phyloP scores from a whole-genome alignment of 2,329 filamentous ascomycete genomes.

The Cryphonectria carpinicola region DNA sequence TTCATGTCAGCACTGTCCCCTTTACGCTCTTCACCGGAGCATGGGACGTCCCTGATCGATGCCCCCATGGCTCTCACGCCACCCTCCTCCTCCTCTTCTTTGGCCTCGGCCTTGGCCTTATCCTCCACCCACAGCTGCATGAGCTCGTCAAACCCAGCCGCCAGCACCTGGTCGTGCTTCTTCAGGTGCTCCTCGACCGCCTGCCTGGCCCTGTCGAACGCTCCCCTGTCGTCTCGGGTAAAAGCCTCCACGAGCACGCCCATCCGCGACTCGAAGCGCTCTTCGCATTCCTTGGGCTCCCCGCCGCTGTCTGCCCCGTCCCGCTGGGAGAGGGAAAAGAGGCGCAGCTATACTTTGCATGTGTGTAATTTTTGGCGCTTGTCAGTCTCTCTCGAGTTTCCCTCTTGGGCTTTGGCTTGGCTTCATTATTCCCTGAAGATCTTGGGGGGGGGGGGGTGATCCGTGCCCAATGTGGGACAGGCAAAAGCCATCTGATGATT shows the following conservation, averaged over 20 bases:
- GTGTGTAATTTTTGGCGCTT: not conserved
- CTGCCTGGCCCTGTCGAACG: not conserved
- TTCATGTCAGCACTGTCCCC: not conserved
- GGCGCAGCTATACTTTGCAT: not conserved
- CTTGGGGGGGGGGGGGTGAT: no score
- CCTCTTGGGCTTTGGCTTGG: not conserved
- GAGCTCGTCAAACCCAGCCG: no score
- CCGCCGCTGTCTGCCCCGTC: not conserved
- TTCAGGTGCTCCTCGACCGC: not conserved
- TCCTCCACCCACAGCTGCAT: no score
- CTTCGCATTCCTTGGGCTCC: not conserved
- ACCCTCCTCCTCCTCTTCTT: not conserved
- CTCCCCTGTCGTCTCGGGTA: not conserved
- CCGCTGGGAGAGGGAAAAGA: not conserved
- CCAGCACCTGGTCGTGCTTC: not conserved
- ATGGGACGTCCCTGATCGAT: not conserved
- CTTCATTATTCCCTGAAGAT: not conserved
- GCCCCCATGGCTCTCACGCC: not conserved
- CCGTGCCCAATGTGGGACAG: no score
- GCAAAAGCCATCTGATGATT: no score
- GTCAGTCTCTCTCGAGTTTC: not conserved
- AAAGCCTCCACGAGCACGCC: not conserved
- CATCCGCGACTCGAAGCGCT: not conserved
- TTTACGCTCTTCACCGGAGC: not conserved
- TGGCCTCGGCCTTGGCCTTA: no score